Base-by-base conservation (phyloP, 2,329 filamentous ascomycete genomes). In the Ceratocystis variospora region DNA sequence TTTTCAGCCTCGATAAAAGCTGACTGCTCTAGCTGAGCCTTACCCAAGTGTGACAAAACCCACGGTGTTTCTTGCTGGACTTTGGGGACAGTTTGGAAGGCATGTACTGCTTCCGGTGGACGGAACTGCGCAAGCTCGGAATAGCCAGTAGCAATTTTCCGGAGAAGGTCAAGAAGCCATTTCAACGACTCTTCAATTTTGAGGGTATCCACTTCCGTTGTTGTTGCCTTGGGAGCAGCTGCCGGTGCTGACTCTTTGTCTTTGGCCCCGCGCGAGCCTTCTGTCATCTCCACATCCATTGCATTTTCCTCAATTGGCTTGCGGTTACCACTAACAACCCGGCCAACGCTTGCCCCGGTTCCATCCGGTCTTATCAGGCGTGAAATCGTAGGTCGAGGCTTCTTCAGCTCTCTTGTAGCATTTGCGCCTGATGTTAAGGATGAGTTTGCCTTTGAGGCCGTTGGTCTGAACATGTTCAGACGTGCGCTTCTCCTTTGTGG, bases 1-100 rank as follows among this genome's bases (percentile, higher is more conserved):
- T 88, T 90, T 73, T 96, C 93, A 2, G 94, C 90, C 69, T 96
- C 90, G 1, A 80, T 79, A 73, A 97, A 96, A 70, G 87, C 83
- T 8, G 88, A 88, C 73, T 93, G 89, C 77, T 99, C 94, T 74
- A 96, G 96, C 73, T 95, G 85, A 19, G 92, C 90, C 70, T 90
- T 88, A 6, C 91, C 95, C 73, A 97, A 87, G 72, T 96, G 90
- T 5, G 91, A 87, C 66, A 96, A 80, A 15, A 96, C 90, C 89
- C 91, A 97, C 0, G 94, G 90, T 1, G 93, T 96, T 69, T 96
- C 91, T 71, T 90, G 86, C 72, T 97, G 93, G 4, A 80, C 77
- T 37, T 83, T 78, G 1, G 90, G 86, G 22, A 99, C 78, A 0
- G 84, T 81, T 68, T 81, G 81, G 73, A 93, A 91, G 2, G 85